Evolutionary conservation across 495 filamentous ascomycete species (phyloP), one percentile per base, ranked within the genome.

Genomic region (Annulohypoxylon moriforme): DNA sequence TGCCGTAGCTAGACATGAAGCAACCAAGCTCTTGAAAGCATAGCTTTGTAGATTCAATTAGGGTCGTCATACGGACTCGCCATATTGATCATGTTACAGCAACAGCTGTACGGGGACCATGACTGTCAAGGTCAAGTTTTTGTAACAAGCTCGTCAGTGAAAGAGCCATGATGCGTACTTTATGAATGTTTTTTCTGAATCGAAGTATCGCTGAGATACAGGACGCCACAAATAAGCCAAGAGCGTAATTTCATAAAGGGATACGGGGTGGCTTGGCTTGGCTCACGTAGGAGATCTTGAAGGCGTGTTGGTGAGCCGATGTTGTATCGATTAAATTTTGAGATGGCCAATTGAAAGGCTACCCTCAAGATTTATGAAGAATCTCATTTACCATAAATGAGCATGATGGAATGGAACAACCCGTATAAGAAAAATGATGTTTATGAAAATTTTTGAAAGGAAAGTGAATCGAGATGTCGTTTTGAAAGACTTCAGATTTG

Each of bases 191-290:
- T 34, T 22, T 24, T 36, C 1, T 6, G n/a, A 22, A 33, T 4
- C 18, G 1, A 10, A 14, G 47, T 44, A 16, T 60, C 46, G 27
- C 57, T 57, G 36, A 27, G 40, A 40, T 40, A 31, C 58, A 62
- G 59, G 66, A 38, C 29, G 47, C 34, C 46, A 57, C 55, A 29
- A 60, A 49, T 36, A 25, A 59, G 42, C 1, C 38, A 18, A 25
- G 34, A 16, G 22, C 40, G 33, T 59, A 20, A 40, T 58, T 59
- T 60, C 36, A 36, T 58, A 60, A 46, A 49, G 20, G 36, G 46
- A 67, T 72, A 67, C 63, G 58, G 57, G 16, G 63, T 72, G 63
- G 69, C 69, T 72, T 67, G 36, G 53, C 64, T 64, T 72, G 64
- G 69, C 64, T 63, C 31, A 55, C 46, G 60, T 49, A 44, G 13